A percentile compares a stretch with the other conserved stretches of the same genome.
phyloP scores from a whole-genome alignment of 768 basidiomycete species.

The Rhodotorula paludigena region DNA sequence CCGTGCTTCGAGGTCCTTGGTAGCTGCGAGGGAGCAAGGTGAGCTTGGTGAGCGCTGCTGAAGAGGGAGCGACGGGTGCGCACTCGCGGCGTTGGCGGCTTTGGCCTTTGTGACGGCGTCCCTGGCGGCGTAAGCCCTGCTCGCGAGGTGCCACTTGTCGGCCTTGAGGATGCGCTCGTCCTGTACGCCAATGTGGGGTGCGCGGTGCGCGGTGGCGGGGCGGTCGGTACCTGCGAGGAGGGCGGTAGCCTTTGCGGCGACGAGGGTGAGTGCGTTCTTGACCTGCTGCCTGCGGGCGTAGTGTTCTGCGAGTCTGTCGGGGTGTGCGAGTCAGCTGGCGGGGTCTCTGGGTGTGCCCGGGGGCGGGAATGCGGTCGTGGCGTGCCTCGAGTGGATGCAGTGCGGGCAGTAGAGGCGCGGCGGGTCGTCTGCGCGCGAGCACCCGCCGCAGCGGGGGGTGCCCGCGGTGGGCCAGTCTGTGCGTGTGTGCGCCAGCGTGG shows the following conservation, averaged over 20 bases:
- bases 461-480: too few relatives aligned
- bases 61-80: too few relatives aligned
- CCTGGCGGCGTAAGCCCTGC: slow-evolving; percentile 6
- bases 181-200: not conserved
- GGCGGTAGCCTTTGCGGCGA: slow-evolving; percentile 6
- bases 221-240: slow-evolving; percentile 6
- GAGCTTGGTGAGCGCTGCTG: not conserved
- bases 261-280: slow-evolving; percentile 20
- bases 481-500: too few relatives aligned
- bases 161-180: slow-evolving; percentile 33
- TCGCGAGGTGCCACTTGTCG: slow-evolving; percentile 20
- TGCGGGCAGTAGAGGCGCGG: slow-evolving; percentile 10
- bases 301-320: slow-evolving; percentile 21
- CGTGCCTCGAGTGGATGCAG: slow-evolving; percentile 23
- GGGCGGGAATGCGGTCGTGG: not conserved
- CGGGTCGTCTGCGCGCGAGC: not conserved
- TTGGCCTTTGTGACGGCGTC: slow-evolving; percentile 9
- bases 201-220: not conserved
- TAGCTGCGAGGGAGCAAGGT: not conserved
- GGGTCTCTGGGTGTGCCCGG: not conserved
- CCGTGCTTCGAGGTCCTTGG: not conserved
- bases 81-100: not conserved
- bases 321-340: not conserved
- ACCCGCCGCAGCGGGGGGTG: slow-evolving; percentile 13
- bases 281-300: slow-evolving; percentile 10